Conservation (phyloP, 371 early-diverging fungal genomes). For the Batkoa obscura region DNA sequence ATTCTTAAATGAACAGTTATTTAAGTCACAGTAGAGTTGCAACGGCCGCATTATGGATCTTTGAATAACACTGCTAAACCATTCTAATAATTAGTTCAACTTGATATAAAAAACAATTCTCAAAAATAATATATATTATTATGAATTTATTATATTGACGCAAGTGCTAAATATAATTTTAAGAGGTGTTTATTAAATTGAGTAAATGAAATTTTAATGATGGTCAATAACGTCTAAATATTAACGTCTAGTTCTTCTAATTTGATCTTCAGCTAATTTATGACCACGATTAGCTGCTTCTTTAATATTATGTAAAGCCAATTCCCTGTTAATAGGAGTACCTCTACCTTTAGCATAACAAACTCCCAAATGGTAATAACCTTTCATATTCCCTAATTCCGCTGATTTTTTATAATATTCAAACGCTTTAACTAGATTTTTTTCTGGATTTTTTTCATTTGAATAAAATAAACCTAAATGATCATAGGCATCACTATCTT, state of each 20-base stretch:
- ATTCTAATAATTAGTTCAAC: too few relatives aligned
- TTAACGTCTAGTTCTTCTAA: not conserved
- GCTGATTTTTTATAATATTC: slow-evolving; percentile 5
- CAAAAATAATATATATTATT: too few relatives aligned
- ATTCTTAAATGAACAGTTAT: too few relatives aligned
- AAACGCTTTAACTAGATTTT: slow-evolving; percentile 5
- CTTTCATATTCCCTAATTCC: slow-evolving; percentile 3
- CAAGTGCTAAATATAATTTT: too few relatives aligned
- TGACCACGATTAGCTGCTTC: slow-evolving; percentile 5
- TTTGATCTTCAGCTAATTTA: not conserved
- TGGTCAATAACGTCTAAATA: too few relatives aligned
- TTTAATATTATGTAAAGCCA: not conserved
- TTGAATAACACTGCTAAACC: too few relatives aligned
- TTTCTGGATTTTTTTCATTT: not conserved
- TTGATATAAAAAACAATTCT: too few relatives aligned
- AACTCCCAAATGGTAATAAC: not conserved
- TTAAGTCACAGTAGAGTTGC: too few relatives aligned
- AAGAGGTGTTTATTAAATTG: too few relatives aligned
- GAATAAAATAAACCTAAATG: slow-evolving; percentile 4
- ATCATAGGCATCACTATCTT: slow-evolving; percentile 2
- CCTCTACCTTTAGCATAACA: slow-evolving; percentile 6
- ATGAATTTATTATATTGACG: too few relatives aligned
- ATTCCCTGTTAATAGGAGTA: not conserved
- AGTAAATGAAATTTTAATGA: too few relatives aligned
- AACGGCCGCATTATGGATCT: too few relatives aligned